Percentiles rank a stretch among this genome's conserved stretches.
These are phyloP conservation scores for Saksenaea vasiformis DNA, from an alignment of 371 early-diverging fungal species.

Conservation along the genomic window DNA sequence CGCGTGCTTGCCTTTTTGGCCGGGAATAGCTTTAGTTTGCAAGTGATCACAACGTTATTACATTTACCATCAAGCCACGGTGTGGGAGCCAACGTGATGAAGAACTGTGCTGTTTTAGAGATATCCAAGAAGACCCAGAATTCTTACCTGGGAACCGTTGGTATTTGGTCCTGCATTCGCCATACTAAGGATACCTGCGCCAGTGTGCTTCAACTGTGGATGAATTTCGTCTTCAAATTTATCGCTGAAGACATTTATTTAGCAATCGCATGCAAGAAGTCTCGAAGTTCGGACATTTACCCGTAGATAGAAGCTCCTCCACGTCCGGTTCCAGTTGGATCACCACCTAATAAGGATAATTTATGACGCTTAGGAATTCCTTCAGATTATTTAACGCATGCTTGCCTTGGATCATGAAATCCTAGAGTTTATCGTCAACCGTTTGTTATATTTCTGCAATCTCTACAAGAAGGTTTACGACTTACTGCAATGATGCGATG, in stretches of 20 bases:
- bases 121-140: no score
- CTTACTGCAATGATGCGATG: constrained; percentile 78
- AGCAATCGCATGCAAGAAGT: background rate
- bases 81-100: constrained; percentile 67
- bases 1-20: constrained; percentile 59
- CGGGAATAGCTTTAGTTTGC: background rate
- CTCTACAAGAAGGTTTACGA: background rate
- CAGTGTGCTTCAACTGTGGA: constrained; percentile 73
- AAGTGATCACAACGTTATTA: background rate
- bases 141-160: constrained; percentile 83
- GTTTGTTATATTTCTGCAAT: background rate
- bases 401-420: constrained; percentile 84
- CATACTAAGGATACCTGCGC: constrained; percentile 81
- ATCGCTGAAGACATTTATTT: constrained; percentile 33
- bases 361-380: background rate
- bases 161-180: constrained; percentile 87
- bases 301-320: constrained; percentile 74
- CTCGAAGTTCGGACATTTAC: constrained; percentile 28
- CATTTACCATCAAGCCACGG: constrained; percentile 75
- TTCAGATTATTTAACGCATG: background rate
- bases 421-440: constrained; percentile 24
- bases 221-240: constrained; percentile 81
- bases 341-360: constrained; percentile 39
- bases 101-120: no score
- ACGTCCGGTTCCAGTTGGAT: constrained; percentile 64